A percentile compares a stretch with the other conserved stretches of the same genome.
Conservation (phyloP, 805 yeast species). For the Suhomyces sp. region DNA sequence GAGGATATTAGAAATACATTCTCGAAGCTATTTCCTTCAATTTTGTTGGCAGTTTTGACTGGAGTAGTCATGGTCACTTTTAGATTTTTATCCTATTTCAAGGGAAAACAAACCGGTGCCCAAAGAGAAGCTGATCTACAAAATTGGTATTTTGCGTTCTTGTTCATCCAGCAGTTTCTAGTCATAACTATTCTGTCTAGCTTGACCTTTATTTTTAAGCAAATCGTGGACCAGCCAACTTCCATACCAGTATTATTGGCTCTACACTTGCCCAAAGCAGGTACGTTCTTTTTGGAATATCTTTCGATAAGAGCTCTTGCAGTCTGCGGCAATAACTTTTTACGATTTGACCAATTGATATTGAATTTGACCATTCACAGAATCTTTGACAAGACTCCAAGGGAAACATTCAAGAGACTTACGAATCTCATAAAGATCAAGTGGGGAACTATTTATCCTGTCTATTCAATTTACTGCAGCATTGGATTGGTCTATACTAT, state of each 20-base stretch:
- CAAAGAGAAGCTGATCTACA: slow-evolving; percentile 70
- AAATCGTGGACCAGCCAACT: slow-evolving; percentile 64
- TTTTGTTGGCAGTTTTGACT: slow-evolving; percentile 60
- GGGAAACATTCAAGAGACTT: slow-evolving; percentile 48
- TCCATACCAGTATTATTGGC: slow-evolving; percentile 73
- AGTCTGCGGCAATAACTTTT: slow-evolving; percentile 66
- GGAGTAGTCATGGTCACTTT: slow-evolving; percentile 60
- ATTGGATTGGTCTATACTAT: slow-evolving; percentile 77
- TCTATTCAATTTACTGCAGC: slow-evolving; percentile 71
- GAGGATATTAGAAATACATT: slow-evolving; percentile 48
- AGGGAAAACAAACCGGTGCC: slow-evolving; percentile 60
- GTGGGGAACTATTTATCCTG: slow-evolving; percentile 82
- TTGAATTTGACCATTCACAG: slow-evolving; percentile 33
- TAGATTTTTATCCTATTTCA: slow-evolving; percentile 49
- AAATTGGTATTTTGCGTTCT: slow-evolving; percentile 71
- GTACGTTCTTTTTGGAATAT: slow-evolving; percentile 81
- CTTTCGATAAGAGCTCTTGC: slow-evolving; percentile 72
- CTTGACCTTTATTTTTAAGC: slow-evolving; percentile 58
- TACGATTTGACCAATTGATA: slow-evolving; percentile 56
- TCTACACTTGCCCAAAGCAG: slow-evolving; percentile 76
- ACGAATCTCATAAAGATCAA: slow-evolving; percentile 45
- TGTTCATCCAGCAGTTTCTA: slow-evolving; percentile 78
- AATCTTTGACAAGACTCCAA: slow-evolving; percentile 55
- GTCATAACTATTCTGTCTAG: slow-evolving; percentile 87
- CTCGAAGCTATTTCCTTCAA: slow-evolving; percentile 65